phyloP scores from a whole-genome alignment of 768 basidiomycete species.

The Nidularia pulvinata region DNA sequence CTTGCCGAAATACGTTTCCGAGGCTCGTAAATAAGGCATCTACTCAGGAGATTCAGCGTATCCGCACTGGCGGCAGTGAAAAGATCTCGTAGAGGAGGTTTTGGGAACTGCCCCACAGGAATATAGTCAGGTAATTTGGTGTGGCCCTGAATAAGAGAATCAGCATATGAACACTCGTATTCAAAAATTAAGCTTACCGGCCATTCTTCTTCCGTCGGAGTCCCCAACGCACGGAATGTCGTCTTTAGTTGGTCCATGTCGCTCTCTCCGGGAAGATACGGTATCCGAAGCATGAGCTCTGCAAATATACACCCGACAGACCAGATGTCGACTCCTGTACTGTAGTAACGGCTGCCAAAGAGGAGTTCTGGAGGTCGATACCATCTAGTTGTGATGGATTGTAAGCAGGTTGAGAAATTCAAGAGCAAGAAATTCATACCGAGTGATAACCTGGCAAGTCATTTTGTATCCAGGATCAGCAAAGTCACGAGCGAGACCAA shows the following conservation, averaged over 20 bases:
- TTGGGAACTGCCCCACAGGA: slow-evolving; percentile 83
- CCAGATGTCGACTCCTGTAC: slow-evolving; percentile 94
- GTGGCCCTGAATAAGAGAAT: slow-evolving; percentile 63
- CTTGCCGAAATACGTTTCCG: slow-evolving; percentile 75
- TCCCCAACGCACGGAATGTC: slow-evolving; percentile 92
- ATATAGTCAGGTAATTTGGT: slow-evolving; percentile 90
- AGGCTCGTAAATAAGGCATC: slow-evolving; percentile 86
- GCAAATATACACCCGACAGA: slow-evolving; percentile 98
- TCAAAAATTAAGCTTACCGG: slow-evolving; percentile 54
- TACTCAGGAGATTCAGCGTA: slow-evolving; percentile 78
- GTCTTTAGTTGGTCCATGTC: slow-evolving; percentile 98
- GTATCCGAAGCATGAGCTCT: slow-evolving; percentile 94
- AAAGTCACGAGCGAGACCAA: slow-evolving; percentile 96
- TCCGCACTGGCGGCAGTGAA: slow-evolving; percentile 92
- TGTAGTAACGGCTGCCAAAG: slow-evolving; percentile 89
- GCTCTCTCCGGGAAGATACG: slow-evolving; percentile 93
- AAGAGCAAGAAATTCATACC: slow-evolving; percentile 45
- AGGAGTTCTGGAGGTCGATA: slow-evolving; percentile 97
- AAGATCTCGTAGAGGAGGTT: slow-evolving; percentile 77
- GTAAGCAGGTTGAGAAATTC: no score
- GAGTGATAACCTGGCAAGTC: slow-evolving; percentile 98
- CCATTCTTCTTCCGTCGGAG: slow-evolving; percentile 98
- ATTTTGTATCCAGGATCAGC: slow-evolving; percentile 95
- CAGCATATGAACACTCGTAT: background rate
- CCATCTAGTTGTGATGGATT: slow-evolving; percentile 58